phyloP scores from a whole-genome alignment of 1,139 yeast genomes.

The Candida sanyaensis region DNA sequence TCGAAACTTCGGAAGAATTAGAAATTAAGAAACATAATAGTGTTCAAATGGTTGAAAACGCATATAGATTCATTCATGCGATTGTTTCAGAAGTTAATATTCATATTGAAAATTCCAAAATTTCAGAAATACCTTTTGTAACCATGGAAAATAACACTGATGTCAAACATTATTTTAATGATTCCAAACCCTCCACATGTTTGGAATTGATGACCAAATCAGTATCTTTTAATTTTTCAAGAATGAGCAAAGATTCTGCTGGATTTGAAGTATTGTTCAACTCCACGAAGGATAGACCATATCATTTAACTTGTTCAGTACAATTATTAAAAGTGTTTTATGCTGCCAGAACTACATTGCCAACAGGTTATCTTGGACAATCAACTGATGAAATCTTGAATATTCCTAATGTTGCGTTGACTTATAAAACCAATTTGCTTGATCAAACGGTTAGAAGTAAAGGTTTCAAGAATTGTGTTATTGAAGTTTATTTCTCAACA shows the following conservation, averaged over 20 bases:
- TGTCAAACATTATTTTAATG: conserved; percentile 28
- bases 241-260: conserved; percentile 42
- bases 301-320: conserved; percentile 48
- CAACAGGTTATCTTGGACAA: conserved; percentile 17
- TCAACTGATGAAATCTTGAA: conserved; percentile 45
- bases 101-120: conserved; percentile 30
- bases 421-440: conserved; percentile 55
- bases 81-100: conserved; percentile 23
- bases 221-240: conserved; percentile 31
- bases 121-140: conserved; percentile 39
- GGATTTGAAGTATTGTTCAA: conserved; percentile 62
- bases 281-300: conserved; percentile 50
- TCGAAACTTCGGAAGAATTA: conserved; percentile 1
- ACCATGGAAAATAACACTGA: conserved; percentile 27
- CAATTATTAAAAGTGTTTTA: conserved; percentile 42
- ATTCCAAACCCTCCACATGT: conserved; percentile 25
- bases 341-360: conserved; percentile 16
- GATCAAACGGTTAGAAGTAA: conserved; percentile 35
- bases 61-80: conserved; percentile 11
- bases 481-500: conserved; percentile 43
- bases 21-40: conserved; percentile 2
- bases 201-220: conserved; percentile 33
- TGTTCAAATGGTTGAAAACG: conserved; percentile 11
- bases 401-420: conserved; percentile 53
- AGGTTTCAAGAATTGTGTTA: conserved; percentile 39